Percentiles rank a stretch among this genome's conserved stretches.
Evolutionary conservation across 2,329 filamentous ascomycete species (phyloP).

Genomic region (Camillea tinctor): DNA sequence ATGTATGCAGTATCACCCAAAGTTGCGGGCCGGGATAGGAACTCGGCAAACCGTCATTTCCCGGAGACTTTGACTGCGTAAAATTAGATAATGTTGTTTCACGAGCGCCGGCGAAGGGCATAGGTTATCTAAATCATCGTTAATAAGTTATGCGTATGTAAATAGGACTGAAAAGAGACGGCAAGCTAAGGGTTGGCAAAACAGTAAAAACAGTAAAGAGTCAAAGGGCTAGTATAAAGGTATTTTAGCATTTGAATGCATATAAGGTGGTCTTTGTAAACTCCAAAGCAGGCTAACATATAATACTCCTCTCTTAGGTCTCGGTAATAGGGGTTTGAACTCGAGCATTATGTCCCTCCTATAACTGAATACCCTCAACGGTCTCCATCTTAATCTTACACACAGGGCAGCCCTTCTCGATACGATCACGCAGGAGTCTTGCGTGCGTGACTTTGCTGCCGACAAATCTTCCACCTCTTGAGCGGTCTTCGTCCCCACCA

Average conservation of each 20-base stretch:
- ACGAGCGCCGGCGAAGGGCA: too few relatives aligned
- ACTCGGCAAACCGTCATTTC: too few relatives aligned
- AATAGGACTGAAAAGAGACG: too few relatives aligned
- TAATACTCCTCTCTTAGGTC: neutral
- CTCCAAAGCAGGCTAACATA: conserved; percentile 1
- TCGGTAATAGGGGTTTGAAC: neutral
- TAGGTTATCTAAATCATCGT: too few relatives aligned
- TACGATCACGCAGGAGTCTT: conserved; percentile 69
- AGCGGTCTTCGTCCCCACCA: conserved; percentile 37
- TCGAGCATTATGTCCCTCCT: neutral
- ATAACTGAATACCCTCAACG: conserved; percentile 14
- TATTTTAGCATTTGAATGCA: neutral
- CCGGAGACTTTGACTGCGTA: too few relatives aligned
- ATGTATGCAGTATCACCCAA: too few relatives aligned
- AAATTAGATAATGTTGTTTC: too few relatives aligned
- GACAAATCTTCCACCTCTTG: conserved; percentile 60
- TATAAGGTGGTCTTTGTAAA: neutral
- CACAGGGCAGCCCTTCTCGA: conserved; percentile 64
- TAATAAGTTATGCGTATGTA: too few relatives aligned
- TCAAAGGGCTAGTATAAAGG: too few relatives aligned
- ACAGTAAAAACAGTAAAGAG: too few relatives aligned
- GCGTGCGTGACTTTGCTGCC: conserved; percentile 87
- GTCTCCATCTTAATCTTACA: conserved; percentile 41
- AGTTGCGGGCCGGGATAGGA: too few relatives aligned
- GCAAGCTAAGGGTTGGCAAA: too few relatives aligned